Evolutionary conservation across 306 rosid species (phyloP), one percentile per base, ranked within the genome.

Genomic region (Inga oerstediana): DNA sequence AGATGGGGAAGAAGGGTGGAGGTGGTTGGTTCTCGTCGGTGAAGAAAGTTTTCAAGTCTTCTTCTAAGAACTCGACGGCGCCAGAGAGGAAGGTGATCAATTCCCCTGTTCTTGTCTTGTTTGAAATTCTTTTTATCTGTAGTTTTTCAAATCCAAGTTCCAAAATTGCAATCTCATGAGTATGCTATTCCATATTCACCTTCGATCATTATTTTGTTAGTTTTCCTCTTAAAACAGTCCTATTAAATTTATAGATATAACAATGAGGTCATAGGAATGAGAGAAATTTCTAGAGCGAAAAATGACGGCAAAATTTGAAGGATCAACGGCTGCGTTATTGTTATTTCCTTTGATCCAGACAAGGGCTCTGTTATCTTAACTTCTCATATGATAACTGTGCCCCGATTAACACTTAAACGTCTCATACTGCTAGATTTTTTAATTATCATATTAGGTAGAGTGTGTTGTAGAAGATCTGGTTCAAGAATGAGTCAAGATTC

Each of bases 1-100:
- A 80, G 79, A 96, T 96, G 99, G 98, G 98, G 74, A 96, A 94
- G 94, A 96, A 96, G 88, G 88, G 94, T 84, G 84, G 94, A 80
- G 81, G 81, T 49, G 61, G 93, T 61, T 96, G 99, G 99, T 94
- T 96, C 86, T 92, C 98, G 2, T 85, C 98, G 0, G 97, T 96
- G 82, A 96, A 91, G 93, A 96, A 86, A 84, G 99, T 88, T 39
- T 94, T 96, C 86, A 92, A 89, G 83, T 83, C 89, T 56, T 88
- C 98, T 86, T 83, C 93, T 2, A 94, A 92, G 89, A 91, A 88
- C 52, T 80, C 86, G 79, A 85, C 90, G 71, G 79, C 51, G 65
- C 84, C 88, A 51, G 91, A 85, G n/a, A 91, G 85, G 76, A 92
- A 92, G 97, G 98, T 93, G 10, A 85, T 48, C 13, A 14, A 66